phyloP scores from a whole-genome alignment of 371 early-diverging fungal genomes.

The Mortierella polycephala region DNA sequence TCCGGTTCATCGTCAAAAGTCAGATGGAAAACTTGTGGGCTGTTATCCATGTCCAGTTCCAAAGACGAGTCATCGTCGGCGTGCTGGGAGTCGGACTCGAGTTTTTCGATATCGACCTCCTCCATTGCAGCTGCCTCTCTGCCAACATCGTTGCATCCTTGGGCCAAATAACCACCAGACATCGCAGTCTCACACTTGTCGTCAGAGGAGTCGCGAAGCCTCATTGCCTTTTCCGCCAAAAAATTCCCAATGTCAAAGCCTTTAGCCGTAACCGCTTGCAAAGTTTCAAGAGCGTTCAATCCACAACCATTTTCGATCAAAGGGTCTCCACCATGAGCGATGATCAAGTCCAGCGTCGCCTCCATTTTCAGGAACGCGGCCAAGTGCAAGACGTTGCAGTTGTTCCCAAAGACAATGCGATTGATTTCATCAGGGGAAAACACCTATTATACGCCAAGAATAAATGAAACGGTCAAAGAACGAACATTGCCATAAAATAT shows the following conservation, averaged over 20 bases:
- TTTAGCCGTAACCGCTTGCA: neutral
- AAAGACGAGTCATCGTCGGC: neutral
- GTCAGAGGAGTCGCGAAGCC: neutral
- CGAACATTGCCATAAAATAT: neutral
- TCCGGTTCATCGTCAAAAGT: neutral
- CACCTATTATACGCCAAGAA: neutral
- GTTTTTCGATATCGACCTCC: neutral
- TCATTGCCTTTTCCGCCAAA: neutral
- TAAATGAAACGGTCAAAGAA: neutral
- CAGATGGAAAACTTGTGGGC: conserved; percentile 9
- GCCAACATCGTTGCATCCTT: neutral
- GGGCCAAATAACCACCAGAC: neutral
- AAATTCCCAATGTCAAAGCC: neutral
- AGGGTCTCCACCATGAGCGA: conserved; percentile 16
- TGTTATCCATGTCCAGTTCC: neutral
- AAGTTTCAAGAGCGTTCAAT: conserved; percentile 15
- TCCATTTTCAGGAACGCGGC: conserved; percentile 26
- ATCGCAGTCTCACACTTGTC: too few species aligned
- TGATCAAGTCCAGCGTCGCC: conserved; percentile 5
- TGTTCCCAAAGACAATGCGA: conserved; percentile 5
- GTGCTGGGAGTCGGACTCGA: neutral
- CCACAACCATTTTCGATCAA: conserved; percentile 18
- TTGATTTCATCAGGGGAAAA: conserved; percentile 11
- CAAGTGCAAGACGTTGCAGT: conserved; percentile 26
- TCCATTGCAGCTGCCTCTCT: neutral